These are phyloP conservation scores for Dictyostelium brefeldianum DNA, from an alignment of 78 protist species.

Conservation along the genomic window DNA sequence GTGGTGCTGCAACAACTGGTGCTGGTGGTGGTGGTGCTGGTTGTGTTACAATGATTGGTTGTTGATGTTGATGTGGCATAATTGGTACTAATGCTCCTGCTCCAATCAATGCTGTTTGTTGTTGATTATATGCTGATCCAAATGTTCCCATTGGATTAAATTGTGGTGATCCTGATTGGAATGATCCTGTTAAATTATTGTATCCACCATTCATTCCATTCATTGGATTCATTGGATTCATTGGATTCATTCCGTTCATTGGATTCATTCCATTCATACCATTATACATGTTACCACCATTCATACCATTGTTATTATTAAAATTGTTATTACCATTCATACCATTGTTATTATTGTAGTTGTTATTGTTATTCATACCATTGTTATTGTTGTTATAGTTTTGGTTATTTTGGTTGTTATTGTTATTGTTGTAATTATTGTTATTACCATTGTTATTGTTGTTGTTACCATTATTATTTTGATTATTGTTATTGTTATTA, in stretches of 20 bases:
- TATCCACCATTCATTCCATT: neutral
- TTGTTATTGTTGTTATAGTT: neutral
- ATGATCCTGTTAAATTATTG: neutral
- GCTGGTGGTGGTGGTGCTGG: constrained; percentile 51
- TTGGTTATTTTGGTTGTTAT: neutral
- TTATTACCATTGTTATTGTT: neutral
- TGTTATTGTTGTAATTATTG: neutral
- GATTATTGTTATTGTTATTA: constrained; percentile 3
- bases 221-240: neutral
- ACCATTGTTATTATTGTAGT: neutral
- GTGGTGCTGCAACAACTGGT: constrained; percentile 49
- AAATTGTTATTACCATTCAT: constrained; percentile 8
- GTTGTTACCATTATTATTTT: neutral
- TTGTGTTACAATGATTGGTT: neutral
- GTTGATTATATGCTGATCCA: constrained; percentile 45
- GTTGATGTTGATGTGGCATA: constrained; percentile 22
- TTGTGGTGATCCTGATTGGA: neutral
- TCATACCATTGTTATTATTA: constrained; percentile 1
- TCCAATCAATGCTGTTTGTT: neutral
- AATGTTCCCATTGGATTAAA: constrained; percentile 8
- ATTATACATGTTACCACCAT: neutral
- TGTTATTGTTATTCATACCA: neutral
- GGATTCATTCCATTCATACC: constrained; percentile 14
- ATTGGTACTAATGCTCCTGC: constrained; percentile 74
- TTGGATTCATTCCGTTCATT: constrained; percentile 2